A percentile compares a stretch with the other conserved stretches of the same genome.
Evolutionary conservation across 73 alveolate species (phyloP).

Genomic region (Blepharisma japonicum): DNA sequence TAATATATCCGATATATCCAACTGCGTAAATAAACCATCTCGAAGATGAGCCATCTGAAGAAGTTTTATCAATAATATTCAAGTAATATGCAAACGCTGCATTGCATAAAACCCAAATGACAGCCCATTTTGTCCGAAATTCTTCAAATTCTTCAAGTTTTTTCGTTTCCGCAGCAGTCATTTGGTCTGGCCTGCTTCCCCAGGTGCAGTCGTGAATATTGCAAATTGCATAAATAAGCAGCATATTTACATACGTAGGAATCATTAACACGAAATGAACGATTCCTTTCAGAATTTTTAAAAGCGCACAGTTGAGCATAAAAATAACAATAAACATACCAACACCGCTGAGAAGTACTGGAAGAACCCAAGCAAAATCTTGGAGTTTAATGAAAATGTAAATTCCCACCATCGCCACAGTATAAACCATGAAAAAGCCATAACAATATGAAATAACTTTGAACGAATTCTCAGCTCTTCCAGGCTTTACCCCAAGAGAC

Average conservation of each 20-base stretch:
- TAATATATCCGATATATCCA: neutral
- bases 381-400: neutral
- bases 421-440: neutral
- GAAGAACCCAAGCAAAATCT: neutral
- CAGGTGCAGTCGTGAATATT: slow-evolving; percentile 28
- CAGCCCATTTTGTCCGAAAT: neutral
- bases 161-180: neutral
- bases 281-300: slow-evolving; percentile 1
- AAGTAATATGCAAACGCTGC: slow-evolving; percentile 2
- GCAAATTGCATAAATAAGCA: slow-evolving; percentile 25
- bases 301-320: neutral
- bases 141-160: slow-evolving; percentile 23
- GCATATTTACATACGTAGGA: slow-evolving; percentile 27
- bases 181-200: slow-evolving; percentile 26
- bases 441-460: neutral
- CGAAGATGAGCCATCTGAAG: neutral
- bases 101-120: slow-evolving; percentile 19
- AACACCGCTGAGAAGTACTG: neutral
- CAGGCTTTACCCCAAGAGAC: slow-evolving; percentile 28
- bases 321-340: neutral
- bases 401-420: neutral
- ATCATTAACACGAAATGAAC: neutral
- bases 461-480: neutral
- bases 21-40: neutral
- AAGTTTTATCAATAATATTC: neutral